These are phyloP conservation scores for Dipodascus albidus DNA, from an alignment of 805 yeast species.

Conservation along the genomic window DNA sequence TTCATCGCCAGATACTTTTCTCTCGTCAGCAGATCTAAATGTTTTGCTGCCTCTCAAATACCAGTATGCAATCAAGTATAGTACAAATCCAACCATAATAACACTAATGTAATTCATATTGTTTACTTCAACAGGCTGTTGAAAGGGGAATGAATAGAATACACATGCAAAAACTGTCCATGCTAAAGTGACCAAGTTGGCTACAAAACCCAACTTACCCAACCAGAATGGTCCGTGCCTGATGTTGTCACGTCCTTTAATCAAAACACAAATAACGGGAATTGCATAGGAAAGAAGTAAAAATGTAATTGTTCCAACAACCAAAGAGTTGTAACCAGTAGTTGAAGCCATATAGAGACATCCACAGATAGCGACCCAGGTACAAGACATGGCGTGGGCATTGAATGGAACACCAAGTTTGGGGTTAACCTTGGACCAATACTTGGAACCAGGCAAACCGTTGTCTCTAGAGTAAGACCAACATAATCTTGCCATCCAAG, in stretches of 20 bases:
- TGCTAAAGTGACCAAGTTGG: conserved; percentile 37
- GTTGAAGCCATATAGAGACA: conserved; percentile 55
- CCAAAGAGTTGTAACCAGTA: conserved; percentile 57
- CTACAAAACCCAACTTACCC: conserved; percentile 39
- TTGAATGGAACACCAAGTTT: conserved; percentile 43
- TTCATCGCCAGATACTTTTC: not conserved
- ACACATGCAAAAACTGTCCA: conserved; percentile 51
- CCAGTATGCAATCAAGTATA: conserved; percentile 45
- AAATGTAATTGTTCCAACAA: conserved; percentile 49
- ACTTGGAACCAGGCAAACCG: conserved; percentile 44
- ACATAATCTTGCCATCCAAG: conserved; percentile 57
- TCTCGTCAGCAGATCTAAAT: not conserved
- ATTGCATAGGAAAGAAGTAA: conserved; percentile 46
- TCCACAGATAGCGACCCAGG: conserved; percentile 43
- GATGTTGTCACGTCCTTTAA: conserved; percentile 40
- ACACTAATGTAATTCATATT: conserved; percentile 58
- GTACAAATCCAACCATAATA: conserved; percentile 35
- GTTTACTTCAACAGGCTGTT: conserved; percentile 46
- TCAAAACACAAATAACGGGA: conserved; percentile 38
- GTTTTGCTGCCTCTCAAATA: conserved; percentile 20
- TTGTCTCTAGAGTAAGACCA: conserved; percentile 63
- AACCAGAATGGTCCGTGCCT: conserved; percentile 59
- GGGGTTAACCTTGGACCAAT: conserved; percentile 38
- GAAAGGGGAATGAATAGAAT: conserved; percentile 52
- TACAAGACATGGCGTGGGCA: conserved; percentile 46